A percentile compares a stretch with the other conserved stretches of the same genome.
Evolutionary conservation across 805 yeast species (phyloP).

Genomic region (Clavispora vitiphila): DNA sequence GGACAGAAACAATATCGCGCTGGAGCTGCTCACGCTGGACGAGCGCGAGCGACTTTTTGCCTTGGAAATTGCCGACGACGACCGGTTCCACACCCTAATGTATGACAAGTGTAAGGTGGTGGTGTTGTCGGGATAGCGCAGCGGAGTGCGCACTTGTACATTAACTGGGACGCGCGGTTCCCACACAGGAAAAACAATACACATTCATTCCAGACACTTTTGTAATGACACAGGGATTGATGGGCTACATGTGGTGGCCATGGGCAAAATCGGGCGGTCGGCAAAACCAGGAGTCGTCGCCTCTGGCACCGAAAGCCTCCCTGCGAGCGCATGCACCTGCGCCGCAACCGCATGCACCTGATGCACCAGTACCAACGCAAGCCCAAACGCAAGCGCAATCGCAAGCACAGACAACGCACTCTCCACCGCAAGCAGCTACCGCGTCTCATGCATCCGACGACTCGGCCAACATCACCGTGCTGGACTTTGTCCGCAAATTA

Average conservation of each 20-base stretch:
- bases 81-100: constrained; percentile 33
- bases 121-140: constrained; percentile 17
- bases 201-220: neutral
- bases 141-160: neutral
- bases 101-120: constrained; percentile 42
- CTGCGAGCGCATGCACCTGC: too few species aligned
- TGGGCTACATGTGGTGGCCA: neutral
- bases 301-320: too few species aligned
- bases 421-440: too few species aligned
- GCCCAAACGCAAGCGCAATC: neutral
- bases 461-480: neutral
- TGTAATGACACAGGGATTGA: neutral
- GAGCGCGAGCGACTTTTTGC: constrained; percentile 24
- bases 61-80: constrained; percentile 37
- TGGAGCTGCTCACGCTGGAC: constrained; percentile 22
- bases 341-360: too few species aligned
- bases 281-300: too few species aligned
- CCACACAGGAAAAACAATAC: constrained; percentile 1
- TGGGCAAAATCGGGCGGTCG: neutral
- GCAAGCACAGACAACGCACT: neutral
- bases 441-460: neutral
- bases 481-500: neutral
- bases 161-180: neutral
- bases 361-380: too few species aligned
- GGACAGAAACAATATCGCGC: constrained; percentile 24